A percentile compares a stretch with the other conserved stretches of the same genome.
phyloP scores from a whole-genome alignment of 2,329 filamentous ascomycete species.

The Ophiostoma quercus region DNA sequence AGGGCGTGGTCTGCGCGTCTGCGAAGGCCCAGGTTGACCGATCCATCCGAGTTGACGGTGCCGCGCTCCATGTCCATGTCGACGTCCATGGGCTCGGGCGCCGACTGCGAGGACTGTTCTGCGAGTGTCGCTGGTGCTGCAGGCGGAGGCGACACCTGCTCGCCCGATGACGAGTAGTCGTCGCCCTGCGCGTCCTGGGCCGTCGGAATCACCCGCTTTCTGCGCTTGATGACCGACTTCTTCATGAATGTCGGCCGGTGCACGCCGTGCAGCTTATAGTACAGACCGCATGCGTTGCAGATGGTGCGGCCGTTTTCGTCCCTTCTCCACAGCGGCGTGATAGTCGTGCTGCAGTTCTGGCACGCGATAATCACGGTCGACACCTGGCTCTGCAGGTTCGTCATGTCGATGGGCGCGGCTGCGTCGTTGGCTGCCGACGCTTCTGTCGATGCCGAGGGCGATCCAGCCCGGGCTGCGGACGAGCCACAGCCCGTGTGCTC shows the following conservation, averaged over 20 bases:
- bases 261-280: slow-evolving; percentile 91
- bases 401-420: slow-evolving; percentile 46
- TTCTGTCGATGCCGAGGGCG: neutral
- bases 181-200: slow-evolving; percentile 44
- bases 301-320: slow-evolving; percentile 95
- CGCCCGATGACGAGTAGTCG: slow-evolving; percentile 39
- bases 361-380: slow-evolving; percentile 77
- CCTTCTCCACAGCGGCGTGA: slow-evolving; percentile 90
- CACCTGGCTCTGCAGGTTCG: slow-evolving; percentile 43
- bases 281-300: slow-evolving; percentile 97
- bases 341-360: slow-evolving; percentile 94
- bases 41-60: slow-evolving; percentile 58
- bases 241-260: slow-evolving; percentile 98
- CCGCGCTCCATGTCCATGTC: slow-evolving; percentile 47
- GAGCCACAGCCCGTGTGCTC: slow-evolving; percentile 12
- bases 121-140: neutral
- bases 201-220: slow-evolving; percentile 89
- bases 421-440: slow-evolving; percentile 30
- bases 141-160: slow-evolving; percentile 43
- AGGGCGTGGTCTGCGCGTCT: slow-evolving; percentile 44
- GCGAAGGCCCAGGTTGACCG: slow-evolving; percentile 56
- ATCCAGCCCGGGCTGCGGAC: neutral
- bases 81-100: slow-evolving; percentile 15
- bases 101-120: slow-evolving; percentile 6
- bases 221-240: slow-evolving; percentile 90